These are phyloP conservation scores for Fusarium sp. DNA, from an alignment of 2,329 filamentous ascomycete genomes.

Conservation along the genomic window DNA sequence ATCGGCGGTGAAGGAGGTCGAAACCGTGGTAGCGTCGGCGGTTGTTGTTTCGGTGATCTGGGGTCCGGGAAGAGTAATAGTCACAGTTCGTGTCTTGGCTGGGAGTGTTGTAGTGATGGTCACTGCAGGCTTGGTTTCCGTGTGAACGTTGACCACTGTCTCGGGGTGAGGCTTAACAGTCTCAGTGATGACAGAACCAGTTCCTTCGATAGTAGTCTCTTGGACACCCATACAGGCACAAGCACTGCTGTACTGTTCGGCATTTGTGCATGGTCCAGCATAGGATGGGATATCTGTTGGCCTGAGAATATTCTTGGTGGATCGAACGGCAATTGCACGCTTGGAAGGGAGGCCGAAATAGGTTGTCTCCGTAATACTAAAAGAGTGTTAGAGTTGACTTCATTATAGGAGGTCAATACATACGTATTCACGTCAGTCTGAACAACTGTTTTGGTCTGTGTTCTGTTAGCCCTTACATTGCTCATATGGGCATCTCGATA, in stretches of 20 bases:
- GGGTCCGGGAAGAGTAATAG: neutral
- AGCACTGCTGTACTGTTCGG: neutral
- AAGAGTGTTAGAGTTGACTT: fast-evolving
- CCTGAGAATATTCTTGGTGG: neutral
- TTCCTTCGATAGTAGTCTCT: neutral
- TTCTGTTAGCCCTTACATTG: fast-evolving
- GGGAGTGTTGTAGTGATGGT: neutral
- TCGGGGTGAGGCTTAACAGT: neutral
- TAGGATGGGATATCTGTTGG: neutral
- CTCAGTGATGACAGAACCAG: neutral
- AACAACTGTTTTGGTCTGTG: neutral
- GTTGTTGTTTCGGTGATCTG: neutral
- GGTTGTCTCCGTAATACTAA: neutral
- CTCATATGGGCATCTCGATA: fast-evolving
- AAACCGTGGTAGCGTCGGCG: neutral
- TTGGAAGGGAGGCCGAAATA: neutral
- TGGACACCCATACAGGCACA: neutral
- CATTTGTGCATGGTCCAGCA: neutral
- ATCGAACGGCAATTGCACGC: neutral
- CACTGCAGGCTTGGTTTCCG: neutral
- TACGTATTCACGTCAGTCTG: neutral
- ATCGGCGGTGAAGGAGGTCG: fast-evolving
- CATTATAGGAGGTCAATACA: fast-evolving
- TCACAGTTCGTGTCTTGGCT: neutral
- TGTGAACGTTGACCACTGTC: neutral